These are phyloP conservation scores for Bertia moriformis DNA, from an alignment of 2,329 filamentous ascomycete species.

Conservation along the genomic window DNA sequence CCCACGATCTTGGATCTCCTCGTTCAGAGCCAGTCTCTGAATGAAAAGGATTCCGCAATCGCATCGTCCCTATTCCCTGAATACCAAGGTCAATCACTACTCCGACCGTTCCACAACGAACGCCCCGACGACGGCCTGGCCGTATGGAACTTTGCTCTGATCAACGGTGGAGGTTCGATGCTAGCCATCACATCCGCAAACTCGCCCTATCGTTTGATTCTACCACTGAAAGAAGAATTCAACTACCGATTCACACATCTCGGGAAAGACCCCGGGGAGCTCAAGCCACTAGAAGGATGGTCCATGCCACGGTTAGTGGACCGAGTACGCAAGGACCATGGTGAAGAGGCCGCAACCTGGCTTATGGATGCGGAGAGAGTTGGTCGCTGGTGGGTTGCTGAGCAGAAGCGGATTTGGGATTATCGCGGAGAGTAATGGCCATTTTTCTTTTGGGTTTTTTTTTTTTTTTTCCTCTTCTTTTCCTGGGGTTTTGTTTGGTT, in stretches of 20 bases:
- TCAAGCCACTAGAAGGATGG: neutral
- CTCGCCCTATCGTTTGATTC: neutral
- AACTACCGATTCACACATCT: neutral
- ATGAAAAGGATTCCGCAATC: conserved; percentile 12
- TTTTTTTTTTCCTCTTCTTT: no score
- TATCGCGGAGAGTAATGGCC: neutral
- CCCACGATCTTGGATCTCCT: conserved; percentile 29
- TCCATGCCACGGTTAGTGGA: neutral
- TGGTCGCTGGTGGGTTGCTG: neutral
- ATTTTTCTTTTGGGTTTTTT: no score
- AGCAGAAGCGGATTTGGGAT: neutral
- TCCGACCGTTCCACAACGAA: conserved; percentile 26
- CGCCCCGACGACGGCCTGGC: no score
- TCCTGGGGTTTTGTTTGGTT: no score
- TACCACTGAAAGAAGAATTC: neutral
- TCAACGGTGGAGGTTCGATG: neutral
- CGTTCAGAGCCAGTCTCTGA: conserved; percentile 20
- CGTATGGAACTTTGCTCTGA: neutral
- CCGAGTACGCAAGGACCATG: no score
- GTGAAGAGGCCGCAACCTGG: neutral
- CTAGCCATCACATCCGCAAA: neutral
- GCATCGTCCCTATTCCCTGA: conserved; percentile 22
- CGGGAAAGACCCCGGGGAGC: neutral
- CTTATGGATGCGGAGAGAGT: neutral
- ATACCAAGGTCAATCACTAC: conserved; percentile 29